Evolutionary conservation across 805 yeast species (phyloP).

Genomic region (Gaillardinia entomophila): DNA sequence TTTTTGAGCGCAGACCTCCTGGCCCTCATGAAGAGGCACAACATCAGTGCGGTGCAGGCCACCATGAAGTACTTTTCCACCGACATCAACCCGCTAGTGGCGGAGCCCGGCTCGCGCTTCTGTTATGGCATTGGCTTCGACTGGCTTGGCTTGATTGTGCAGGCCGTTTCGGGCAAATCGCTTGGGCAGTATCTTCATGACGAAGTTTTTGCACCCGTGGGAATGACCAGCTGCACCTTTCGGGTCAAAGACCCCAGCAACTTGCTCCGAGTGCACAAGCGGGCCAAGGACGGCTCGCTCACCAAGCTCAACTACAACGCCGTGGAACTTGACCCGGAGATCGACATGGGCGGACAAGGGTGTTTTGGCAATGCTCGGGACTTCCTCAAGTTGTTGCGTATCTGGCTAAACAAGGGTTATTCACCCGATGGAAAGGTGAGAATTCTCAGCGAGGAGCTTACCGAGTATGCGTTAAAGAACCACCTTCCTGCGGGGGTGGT

Average conservation of each 20-base stretch:
- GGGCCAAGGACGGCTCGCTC: slow-evolving; percentile 4
- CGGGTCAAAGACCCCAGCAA: not conserved
- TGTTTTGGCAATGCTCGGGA: slow-evolving; percentile 32
- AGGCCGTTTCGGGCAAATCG: slow-evolving; percentile 18
- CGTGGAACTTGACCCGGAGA: slow-evolving; percentile 13
- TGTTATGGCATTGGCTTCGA: slow-evolving; percentile 28
- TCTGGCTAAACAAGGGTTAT: slow-evolving; percentile 35
- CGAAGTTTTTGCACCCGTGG: slow-evolving; percentile 23
- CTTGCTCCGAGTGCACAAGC: slow-evolving; percentile 1
- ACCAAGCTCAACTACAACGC: slow-evolving; percentile 13
- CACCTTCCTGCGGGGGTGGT: slow-evolving; percentile 22
- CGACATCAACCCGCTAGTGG: slow-evolving; percentile 20
- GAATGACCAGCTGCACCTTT: slow-evolving; percentile 18
- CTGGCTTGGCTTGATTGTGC: slow-evolving; percentile 30
- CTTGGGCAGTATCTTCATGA: slow-evolving; percentile 21
- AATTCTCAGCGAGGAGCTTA: slow-evolving; percentile 12
- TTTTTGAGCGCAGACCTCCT: slow-evolving; percentile 25
- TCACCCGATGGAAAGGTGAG: slow-evolving; percentile 31
- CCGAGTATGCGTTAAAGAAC: slow-evolving; percentile 24
- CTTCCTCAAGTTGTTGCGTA: slow-evolving; percentile 31
- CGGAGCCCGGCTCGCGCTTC: slow-evolving; percentile 33
- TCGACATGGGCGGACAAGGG: slow-evolving; percentile 43
- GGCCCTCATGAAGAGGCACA: slow-evolving; percentile 13
- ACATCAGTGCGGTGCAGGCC: slow-evolving; percentile 15
- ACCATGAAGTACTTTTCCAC: slow-evolving; percentile 17